phyloP scores from a whole-genome alignment of 1,284 basidiomycete species.

The Porogramme epimiltina region DNA sequence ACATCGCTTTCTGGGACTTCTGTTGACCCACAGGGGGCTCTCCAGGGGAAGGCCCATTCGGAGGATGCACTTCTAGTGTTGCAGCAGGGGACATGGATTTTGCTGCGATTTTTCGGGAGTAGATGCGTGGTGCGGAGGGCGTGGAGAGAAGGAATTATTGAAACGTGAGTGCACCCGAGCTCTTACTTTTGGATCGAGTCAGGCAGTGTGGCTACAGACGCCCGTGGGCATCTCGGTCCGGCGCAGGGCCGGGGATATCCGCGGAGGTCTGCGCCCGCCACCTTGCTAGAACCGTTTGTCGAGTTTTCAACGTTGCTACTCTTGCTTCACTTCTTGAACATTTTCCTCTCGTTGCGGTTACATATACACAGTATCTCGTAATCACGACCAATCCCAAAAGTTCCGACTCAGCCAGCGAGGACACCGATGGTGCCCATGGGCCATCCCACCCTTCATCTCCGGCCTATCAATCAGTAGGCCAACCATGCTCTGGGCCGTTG shows the following conservation, averaged over 20 bases:
- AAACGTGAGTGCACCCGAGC: conserved; percentile 8
- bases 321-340: no score
- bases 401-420: no score
- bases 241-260: neutral
- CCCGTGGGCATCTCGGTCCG: conserved; percentile 1
- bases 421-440: no score
- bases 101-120: neutral
- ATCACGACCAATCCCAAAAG: no score
- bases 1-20: conserved; percentile 52
- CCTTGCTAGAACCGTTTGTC: no score
- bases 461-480: no score
- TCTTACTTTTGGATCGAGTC: conserved; percentile 26
- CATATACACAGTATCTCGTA: no score
- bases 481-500: no score
- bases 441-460: no score
- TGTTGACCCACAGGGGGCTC: conserved; percentile 28
- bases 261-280: no score
- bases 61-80: conserved; percentile 29
- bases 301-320: no score
- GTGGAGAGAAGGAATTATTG: conserved; percentile 5
- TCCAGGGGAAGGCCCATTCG: conserved; percentile 22
- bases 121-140: neutral
- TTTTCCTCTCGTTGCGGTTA: no score
- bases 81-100: conserved; percentile 28
- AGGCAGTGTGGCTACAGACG: conserved; percentile 5